phyloP scores from a whole-genome alignment of 441 rosid species.

The Corymbia citriodora region DNA sequence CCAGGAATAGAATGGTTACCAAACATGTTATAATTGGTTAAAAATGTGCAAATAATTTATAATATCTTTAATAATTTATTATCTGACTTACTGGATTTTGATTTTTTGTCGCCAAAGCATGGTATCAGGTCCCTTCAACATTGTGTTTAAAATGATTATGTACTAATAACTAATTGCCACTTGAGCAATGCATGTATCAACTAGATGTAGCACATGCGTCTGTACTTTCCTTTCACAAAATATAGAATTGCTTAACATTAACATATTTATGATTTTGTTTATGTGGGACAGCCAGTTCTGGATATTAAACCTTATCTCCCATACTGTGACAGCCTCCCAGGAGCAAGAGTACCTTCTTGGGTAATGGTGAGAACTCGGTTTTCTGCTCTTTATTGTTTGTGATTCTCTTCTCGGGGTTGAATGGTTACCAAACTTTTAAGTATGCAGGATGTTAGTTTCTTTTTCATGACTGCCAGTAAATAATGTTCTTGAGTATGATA shows the following conservation, averaged over 20 bases:
- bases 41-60: background rate
- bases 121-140: background rate
- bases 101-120: background rate
- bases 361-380: slow-evolving; percentile 40
- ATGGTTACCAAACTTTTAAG: background rate
- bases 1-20: too few relatives aligned
- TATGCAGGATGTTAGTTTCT: background rate
- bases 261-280: slow-evolving; percentile 2
- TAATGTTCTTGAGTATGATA: background rate
- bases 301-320: slow-evolving; percentile 91
- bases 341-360: slow-evolving; percentile 76
- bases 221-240: background rate
- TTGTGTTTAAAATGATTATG: background rate
- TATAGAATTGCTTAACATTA: background rate
- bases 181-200: background rate
- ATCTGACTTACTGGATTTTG: background rate
- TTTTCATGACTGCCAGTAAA: background rate
- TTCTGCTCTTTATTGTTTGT: background rate
- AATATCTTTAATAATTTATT: background rate
- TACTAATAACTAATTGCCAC: background rate
- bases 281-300: slow-evolving; percentile 58
- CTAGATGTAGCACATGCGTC: background rate
- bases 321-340: slow-evolving; percentile 71
- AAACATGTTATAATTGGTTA: background rate
- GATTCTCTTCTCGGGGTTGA: background rate